phyloP scores from a whole-genome alignment of 345 rosid genomes.

The Salix purpurea region DNA sequence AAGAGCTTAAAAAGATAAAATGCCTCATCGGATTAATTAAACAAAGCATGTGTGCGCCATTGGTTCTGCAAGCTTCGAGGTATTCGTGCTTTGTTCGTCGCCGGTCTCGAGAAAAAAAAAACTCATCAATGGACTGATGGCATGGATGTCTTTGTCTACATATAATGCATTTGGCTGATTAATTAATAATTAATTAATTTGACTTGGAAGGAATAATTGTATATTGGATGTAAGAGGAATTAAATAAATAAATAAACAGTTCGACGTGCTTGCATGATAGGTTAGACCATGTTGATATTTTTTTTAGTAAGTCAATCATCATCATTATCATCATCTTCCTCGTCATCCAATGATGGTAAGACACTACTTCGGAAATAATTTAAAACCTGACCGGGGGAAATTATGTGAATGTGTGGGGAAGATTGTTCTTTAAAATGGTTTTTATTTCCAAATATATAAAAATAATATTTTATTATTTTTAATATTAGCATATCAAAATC shows the following conservation, averaged over 20 bases:
- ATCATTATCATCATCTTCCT: too few species aligned
- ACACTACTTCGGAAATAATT: too few species aligned
- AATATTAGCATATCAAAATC: too few species aligned
- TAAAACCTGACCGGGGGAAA: too few species aligned
- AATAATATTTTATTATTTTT: too few species aligned
- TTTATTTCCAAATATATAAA: accelerated
- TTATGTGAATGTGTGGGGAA: too few species aligned
- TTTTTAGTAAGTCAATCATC: too few species aligned
- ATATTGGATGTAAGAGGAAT: not conserved
- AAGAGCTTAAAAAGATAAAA: not conserved
- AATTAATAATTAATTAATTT: not conserved
- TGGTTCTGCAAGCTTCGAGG: not conserved
- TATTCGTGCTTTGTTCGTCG: not conserved
- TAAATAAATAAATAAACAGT: not conserved
- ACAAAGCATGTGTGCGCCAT: not conserved
- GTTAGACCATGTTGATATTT: not conserved
- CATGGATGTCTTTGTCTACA: not conserved
- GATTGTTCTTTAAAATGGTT: too few species aligned
- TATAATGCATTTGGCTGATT: not conserved
- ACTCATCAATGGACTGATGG: not conserved
- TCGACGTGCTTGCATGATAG: not conserved
- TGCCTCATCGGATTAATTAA: not conserved
- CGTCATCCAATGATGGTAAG: too few species aligned
- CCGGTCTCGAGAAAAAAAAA: not conserved
- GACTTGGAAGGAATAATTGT: not conserved